phyloP scores from a whole-genome alignment of 495 filamentous ascomycete species.

The Neurospora sp. region DNA sequence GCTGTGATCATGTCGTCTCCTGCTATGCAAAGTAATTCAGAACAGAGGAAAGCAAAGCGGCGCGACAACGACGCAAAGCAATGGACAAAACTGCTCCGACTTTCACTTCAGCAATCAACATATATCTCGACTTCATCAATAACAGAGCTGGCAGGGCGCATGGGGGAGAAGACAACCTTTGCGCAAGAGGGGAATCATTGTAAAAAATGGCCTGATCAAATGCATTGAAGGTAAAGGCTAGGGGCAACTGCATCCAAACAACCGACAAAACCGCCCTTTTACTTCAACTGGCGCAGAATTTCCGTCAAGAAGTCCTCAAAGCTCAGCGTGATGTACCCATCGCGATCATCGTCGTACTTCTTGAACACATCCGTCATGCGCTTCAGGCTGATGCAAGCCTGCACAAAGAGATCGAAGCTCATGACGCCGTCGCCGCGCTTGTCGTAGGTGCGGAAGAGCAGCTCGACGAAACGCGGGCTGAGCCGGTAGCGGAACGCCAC shows the following conservation, averaged over 20 bases:
- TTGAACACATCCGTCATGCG: constrained; percentile 99
- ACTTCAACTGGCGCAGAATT: constrained; percentile 42
- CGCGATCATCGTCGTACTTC: constrained; percentile 93
- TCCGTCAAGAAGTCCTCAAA: constrained; percentile 74
- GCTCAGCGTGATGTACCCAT: constrained; percentile 79
- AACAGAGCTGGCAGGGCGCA: background rate
- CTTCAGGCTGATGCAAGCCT: constrained; percentile 92
- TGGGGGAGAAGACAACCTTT: background rate
- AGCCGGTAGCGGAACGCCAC: constrained; percentile 92
- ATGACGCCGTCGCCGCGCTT: constrained; percentile 57
- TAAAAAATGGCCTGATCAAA: background rate
- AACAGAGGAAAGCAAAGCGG: background rate
- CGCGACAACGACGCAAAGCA: background rate
- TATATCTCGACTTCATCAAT: background rate
- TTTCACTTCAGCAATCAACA: background rate
- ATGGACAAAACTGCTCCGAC: background rate
- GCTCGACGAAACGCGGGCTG: constrained; percentile 66
- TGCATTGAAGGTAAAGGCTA: background rate
- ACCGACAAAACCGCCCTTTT: background rate
- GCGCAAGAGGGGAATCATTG: background rate
- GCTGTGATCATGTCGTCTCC: background rate
- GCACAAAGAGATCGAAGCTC: constrained; percentile 95
- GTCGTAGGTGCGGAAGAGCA: constrained; percentile 62
- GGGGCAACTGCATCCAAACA: background rate
- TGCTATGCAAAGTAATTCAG: background rate